phyloP scores from a whole-genome alignment of 2,329 filamentous ascomycete species.

The Penicillium sumatraense region DNA sequence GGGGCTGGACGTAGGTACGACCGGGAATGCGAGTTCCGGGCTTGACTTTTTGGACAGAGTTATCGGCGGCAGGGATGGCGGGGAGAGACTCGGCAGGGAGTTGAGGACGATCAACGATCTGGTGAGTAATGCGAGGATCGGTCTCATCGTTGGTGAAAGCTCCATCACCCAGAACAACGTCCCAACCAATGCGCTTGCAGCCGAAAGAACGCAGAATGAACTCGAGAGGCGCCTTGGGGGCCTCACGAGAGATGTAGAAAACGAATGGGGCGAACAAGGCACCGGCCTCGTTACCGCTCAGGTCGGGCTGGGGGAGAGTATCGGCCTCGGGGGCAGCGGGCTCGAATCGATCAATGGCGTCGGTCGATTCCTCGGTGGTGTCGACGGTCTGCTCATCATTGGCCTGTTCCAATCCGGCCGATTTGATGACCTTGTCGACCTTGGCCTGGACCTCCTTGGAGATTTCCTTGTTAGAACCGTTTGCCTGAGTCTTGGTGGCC shows the following conservation, averaged over 20 bases:
- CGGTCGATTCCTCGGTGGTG: conserved; percentile 55
- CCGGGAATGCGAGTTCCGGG: conserved; percentile 82
- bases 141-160: conserved; percentile 89
- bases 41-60: conserved; percentile 52
- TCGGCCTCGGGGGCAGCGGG: conserved; percentile 83
- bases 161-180: conserved; percentile 84
- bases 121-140: conserved; percentile 90
- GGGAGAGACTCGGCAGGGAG: conserved; percentile 62
- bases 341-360: conserved; percentile 89
- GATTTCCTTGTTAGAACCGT: conserved; percentile 58
- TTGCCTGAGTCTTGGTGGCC: conserved; percentile 58
- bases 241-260: conserved; percentile 91
- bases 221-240: conserved; percentile 85
- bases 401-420: conserved; percentile 45
- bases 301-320: conserved; percentile 76
- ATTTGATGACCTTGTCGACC: conserved; percentile 61
- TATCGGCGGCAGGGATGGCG: conserved; percentile 46
- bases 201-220: conserved; percentile 93
- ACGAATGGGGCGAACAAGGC: conserved; percentile 87
- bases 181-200: conserved; percentile 95
- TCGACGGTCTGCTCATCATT: conserved; percentile 50
- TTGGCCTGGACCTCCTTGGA: conserved; percentile 72
- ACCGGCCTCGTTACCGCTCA: conserved; percentile 67
- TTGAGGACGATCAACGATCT: conserved; percentile 89
- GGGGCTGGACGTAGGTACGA: conserved; percentile 89